Evolutionary conservation across 148 eudicot species (phyloP).

Genomic region (Rhododendron griersonianum): DNA sequence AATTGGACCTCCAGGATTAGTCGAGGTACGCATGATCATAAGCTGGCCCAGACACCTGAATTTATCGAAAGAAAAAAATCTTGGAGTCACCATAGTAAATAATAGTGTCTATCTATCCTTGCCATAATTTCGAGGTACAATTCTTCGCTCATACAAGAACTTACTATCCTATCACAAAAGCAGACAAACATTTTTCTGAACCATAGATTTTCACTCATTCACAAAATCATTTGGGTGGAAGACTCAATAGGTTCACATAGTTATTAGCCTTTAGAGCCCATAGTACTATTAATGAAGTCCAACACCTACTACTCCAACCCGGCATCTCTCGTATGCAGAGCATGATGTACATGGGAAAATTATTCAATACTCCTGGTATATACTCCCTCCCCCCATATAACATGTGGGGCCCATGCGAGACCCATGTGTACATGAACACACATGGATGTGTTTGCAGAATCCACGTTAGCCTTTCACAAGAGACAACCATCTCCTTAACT

Average conservation of each 20-base stretch:
- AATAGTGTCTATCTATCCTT: background rate
- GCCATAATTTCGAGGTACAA: background rate
- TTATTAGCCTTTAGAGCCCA: background rate
- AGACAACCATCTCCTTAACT: slow-evolving; percentile 7
- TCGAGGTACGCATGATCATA: too few species aligned
- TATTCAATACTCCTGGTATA: too few species aligned
- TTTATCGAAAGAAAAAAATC: background rate
- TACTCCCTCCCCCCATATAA: too few species aligned
- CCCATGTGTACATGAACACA: background rate
- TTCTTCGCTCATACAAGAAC: background rate
- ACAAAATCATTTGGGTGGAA: background rate
- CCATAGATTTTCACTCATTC: background rate
- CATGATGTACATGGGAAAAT: background rate
- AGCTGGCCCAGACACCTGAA: too few species aligned
- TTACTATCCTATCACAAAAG: background rate
- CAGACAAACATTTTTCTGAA: background rate
- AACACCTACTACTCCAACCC: background rate
- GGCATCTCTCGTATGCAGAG: background rate
- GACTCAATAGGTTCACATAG: background rate
- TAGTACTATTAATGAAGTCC: background rate
- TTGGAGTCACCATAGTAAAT: background rate
- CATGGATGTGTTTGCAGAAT: background rate
- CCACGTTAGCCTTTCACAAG: background rate
- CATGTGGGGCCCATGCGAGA: too few species aligned
- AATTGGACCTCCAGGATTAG: too few species aligned